These are phyloP conservation scores for Globisporangium mamillatum DNA, from an alignment of 352 stramenopile genomes.

Conservation along the genomic window DNA sequence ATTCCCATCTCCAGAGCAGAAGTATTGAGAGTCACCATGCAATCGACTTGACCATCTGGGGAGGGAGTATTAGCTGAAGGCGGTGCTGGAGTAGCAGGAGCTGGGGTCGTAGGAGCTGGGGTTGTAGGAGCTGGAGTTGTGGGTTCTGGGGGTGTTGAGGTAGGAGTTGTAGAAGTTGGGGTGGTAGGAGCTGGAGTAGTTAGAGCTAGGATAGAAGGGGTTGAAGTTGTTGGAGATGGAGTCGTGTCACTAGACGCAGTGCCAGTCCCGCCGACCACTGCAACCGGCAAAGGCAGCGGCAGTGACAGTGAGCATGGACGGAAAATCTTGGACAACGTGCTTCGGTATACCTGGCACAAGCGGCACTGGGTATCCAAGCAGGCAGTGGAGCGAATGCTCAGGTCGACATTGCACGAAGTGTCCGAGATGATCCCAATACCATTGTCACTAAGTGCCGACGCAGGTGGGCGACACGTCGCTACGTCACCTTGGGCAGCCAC, in stretches of 20 bases:
- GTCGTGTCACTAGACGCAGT: neutral
- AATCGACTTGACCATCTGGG: too few species aligned
- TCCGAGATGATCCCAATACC: constrained; percentile 5
- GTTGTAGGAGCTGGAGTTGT: neutral
- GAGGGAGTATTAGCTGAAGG: neutral
- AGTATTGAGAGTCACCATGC: too few species aligned
- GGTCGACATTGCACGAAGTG: neutral
- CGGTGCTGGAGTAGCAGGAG: neutral
- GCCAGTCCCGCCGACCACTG: neutral
- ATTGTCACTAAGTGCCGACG: neutral
- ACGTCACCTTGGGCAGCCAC: neutral
- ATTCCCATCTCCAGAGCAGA: too few species aligned
- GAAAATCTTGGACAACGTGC: neutral
- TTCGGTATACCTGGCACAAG: constrained; percentile 6
- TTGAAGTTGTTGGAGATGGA: neutral
- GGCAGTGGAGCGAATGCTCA: neutral
- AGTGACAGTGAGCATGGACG: neutral
- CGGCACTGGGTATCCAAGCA: constrained; percentile 7
- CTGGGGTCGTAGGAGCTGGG: neutral
- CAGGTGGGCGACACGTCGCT: neutral
- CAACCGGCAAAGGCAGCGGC: neutral
- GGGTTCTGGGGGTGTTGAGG: too few species aligned
- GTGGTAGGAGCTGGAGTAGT: too few species aligned
- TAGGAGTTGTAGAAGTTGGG: too few species aligned
- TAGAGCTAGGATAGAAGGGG: too few species aligned